These are phyloP conservation scores for Aphanocladium album DNA, from an alignment of 2,329 filamentous ascomycete genomes.

Conservation along the genomic window DNA sequence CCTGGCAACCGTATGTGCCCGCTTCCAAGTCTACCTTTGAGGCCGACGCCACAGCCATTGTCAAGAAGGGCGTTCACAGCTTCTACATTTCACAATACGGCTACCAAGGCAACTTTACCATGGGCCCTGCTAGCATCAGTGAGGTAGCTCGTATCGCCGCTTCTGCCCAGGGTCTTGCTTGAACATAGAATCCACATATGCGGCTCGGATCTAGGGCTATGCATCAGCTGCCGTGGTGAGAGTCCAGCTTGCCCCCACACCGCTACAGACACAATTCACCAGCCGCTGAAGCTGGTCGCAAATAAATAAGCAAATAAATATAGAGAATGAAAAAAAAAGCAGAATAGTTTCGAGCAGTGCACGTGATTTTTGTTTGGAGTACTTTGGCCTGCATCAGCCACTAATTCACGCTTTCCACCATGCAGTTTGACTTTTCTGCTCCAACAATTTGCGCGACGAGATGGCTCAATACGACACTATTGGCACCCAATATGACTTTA, in stretches of 20 bases:
- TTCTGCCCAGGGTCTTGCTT: background rate
- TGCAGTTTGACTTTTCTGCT: background rate
- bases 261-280: too few relatives aligned
- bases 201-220: too few relatives aligned
- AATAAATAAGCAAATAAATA: too few relatives aligned
- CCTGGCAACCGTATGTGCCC: background rate
- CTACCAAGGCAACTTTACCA: conserved; percentile 6
- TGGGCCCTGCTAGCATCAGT: background rate
- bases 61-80: conserved; percentile 2
- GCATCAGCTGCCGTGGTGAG: too few relatives aligned
- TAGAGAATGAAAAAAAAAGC: too few relatives aligned
- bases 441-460: background rate
- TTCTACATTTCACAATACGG: conserved; percentile 6
- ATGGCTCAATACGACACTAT: background rate
- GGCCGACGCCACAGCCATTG: background rate
- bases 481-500: background rate
- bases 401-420: too few relatives aligned
- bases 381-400: too few relatives aligned
- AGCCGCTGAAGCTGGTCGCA: too few relatives aligned
- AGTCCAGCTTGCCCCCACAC: too few relatives aligned
- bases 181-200: too few relatives aligned
- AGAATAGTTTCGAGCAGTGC: too few relatives aligned
- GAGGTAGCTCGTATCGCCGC: conserved; percentile 1
- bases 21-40: background rate
- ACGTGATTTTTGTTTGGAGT: too few relatives aligned